These are phyloP conservation scores for Carpinus viminea DNA, from an alignment of 306 rosid species.

Conservation along the genomic window DNA sequence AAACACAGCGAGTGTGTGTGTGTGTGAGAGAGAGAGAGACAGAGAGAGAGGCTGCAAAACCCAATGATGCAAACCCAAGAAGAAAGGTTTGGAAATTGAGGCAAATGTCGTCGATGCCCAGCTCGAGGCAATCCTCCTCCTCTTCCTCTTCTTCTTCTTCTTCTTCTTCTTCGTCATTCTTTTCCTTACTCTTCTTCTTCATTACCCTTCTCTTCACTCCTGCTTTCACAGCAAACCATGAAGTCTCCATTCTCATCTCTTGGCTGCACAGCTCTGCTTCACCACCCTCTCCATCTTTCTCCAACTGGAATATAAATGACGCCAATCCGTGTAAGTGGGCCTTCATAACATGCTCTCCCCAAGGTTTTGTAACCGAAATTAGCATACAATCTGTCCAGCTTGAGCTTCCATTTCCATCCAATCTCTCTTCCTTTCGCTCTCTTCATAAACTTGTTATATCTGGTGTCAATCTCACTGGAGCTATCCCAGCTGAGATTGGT, in stretches of 20 bases:
- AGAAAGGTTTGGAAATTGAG: constrained; percentile 63
- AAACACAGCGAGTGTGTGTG: constrained; percentile 5
- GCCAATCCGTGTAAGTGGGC: constrained; percentile 87
- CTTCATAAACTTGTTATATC: constrained; percentile 68
- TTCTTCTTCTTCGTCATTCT: constrained; percentile 15
- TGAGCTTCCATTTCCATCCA: constrained; percentile 61
- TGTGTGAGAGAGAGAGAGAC: constrained; percentile 15
- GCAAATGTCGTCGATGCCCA: constrained; percentile 51
- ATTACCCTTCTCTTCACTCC: constrained; percentile 31
- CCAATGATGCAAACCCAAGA: constrained; percentile 54
- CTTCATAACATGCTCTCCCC: constrained; percentile 69
- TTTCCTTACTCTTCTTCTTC: constrained; percentile 18
- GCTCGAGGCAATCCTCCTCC: constrained; percentile 45
- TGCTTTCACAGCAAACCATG: constrained; percentile 57
- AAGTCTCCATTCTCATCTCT: constrained; percentile 69
- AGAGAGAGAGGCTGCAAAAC: constrained; percentile 34
- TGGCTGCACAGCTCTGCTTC: constrained; percentile 71
- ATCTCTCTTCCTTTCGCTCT: constrained; percentile 60
- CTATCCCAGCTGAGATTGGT: constrained; percentile 57
- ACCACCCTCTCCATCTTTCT: constrained; percentile 44
- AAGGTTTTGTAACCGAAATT: constrained; percentile 62
- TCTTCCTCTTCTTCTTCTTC: constrained; percentile 3
- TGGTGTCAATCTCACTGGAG: constrained; percentile 76
- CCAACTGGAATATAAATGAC: constrained; percentile 69
- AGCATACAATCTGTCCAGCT: constrained; percentile 62